Conservation (phyloP, 129 eudicot genomes). For the Tagetes patula region DNA sequence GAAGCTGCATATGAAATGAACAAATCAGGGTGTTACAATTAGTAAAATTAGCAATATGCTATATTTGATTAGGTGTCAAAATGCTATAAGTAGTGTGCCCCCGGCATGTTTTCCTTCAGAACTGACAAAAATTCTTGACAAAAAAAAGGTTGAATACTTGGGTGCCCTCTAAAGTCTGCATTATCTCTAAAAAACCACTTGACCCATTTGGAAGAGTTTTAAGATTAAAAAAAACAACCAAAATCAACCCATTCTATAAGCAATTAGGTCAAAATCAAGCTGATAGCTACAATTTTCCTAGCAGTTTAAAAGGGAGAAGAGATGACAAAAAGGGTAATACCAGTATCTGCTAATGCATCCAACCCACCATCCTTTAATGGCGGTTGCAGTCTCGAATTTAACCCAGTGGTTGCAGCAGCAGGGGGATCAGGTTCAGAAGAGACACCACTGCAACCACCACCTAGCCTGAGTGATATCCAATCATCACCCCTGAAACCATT, state of each 20-base stretch:
- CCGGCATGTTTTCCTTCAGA: neutral
- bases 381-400: slow-evolving; percentile 40
- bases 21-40: neutral
- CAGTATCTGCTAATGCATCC: slow-evolving; percentile 65
- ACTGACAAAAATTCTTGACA: neutral
- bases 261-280: neutral
- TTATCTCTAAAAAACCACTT: neutral
- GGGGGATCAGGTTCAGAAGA: slow-evolving; percentile 39
- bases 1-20: slow-evolving; percentile 54
- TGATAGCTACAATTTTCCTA: neutral
- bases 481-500: slow-evolving; percentile 69
- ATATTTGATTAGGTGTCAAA: neutral
- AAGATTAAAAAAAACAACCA: neutral
- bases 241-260: neutral
- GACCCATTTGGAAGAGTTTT: neutral
- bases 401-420: slow-evolving; percentile 30
- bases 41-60: neutral
- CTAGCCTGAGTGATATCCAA: slow-evolving; percentile 93
- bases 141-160: neutral
- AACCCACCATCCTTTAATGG: slow-evolving; percentile 46
- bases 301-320: neutral
- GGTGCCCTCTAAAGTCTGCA: neutral
- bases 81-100: neutral
- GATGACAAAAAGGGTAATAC: slow-evolving; percentile 32
- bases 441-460: slow-evolving; percentile 52